Conservation (phyloP, 306 rosid species). For the Arachis hypogaea region DNA sequence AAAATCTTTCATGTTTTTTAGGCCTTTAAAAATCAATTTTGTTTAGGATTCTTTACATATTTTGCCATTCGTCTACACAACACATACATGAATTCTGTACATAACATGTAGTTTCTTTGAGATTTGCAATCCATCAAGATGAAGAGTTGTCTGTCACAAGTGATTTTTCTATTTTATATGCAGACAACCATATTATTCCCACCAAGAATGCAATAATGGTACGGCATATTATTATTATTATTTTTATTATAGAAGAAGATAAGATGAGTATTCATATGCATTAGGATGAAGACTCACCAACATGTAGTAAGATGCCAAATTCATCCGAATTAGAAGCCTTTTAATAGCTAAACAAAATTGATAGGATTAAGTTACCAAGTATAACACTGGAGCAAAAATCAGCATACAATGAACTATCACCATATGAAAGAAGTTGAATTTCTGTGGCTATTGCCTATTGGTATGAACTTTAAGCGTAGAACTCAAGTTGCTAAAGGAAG, state of each 20-base stretch:
- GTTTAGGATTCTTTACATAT: background rate
- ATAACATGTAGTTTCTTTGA: constrained; percentile 2
- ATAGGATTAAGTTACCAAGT: constrained; percentile 34
- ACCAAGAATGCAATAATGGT: background rate
- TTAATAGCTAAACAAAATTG: constrained; percentile 34
- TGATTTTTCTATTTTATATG: background rate
- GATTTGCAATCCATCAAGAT: background rate
- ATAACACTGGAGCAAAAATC: constrained; percentile 22
- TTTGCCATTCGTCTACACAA: background rate
- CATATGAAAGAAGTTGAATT: constrained; percentile 32
- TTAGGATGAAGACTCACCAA: background rate
- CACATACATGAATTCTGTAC: background rate
- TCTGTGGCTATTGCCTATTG: constrained; percentile 1
- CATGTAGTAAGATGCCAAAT: constrained; percentile 31
- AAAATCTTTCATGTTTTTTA: background rate
- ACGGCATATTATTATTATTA: too few relatives aligned
- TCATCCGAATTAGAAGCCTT: constrained; percentile 12
- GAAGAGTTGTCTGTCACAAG: background rate
- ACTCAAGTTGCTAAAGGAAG: constrained; percentile 8
- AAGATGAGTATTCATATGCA: too few relatives aligned
- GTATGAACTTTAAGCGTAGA: constrained; percentile 3
- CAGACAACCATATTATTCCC: background rate
- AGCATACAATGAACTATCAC: constrained; percentile 28
- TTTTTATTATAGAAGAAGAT: too few relatives aligned
- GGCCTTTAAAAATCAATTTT: background rate